Evolutionary conservation across 2,329 filamentous ascomycete species (phyloP).

Genomic region (Emergomyces africanus): DNA sequence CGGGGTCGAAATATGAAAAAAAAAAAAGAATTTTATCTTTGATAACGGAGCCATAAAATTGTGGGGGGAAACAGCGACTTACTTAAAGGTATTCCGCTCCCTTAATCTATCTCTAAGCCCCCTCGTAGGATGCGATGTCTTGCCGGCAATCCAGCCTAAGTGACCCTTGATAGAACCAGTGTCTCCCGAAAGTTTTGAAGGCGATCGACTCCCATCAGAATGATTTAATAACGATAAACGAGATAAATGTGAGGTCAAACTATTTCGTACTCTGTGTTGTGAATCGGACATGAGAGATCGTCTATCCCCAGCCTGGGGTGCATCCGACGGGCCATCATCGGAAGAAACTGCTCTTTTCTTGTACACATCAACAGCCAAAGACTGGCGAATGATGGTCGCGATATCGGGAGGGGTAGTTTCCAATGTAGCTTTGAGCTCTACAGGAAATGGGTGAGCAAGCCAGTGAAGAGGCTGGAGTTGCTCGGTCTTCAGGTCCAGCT

Average conservation of each 20-base stretch:
- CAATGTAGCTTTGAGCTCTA: neutral
- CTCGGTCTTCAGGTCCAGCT: neutral
- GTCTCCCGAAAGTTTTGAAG: neutral
- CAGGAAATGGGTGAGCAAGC: conserved; percentile 1
- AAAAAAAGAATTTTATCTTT: neutral
- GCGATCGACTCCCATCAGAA: neutral
- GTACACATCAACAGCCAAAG: neutral
- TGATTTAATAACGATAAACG: neutral
- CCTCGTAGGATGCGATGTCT: neutral
- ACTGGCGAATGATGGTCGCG: neutral
- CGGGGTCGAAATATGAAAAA: neutral
- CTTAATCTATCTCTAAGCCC: conserved; percentile 1
- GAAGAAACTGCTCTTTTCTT: neutral
- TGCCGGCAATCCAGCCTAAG: neutral
- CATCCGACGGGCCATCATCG: neutral
- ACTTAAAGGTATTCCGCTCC: conserved; percentile 3
- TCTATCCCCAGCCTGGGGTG: neutral
- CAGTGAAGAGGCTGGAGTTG: neutral
- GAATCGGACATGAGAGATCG: neutral
- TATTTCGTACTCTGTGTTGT: neutral
- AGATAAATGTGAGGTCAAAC: neutral
- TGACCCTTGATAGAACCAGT: neutral
- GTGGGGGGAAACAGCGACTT: neutral
- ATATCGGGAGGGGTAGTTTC: neutral
- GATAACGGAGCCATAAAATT: neutral